Evolutionary conservation across 1,284 basidiomycete genomes (phyloP).

Genomic region (Cutaneotrichosporon cutaneum): DNA sequence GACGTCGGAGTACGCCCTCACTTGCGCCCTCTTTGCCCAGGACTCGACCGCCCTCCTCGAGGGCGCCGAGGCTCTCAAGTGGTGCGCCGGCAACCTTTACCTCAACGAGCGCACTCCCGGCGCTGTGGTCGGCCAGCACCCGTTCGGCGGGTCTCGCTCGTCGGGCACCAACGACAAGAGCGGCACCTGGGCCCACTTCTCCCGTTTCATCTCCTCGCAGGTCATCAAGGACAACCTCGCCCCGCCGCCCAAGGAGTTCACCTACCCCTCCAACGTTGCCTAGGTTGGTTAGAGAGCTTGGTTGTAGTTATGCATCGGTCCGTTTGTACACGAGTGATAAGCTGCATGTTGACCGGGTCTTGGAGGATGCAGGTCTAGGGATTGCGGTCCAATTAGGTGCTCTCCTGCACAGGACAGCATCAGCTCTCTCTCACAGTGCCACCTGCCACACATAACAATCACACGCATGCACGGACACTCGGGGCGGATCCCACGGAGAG

Average conservation of each 20-base stretch:
- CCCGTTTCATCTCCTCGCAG: conserved; percentile 75
- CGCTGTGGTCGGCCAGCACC: conserved; percentile 91
- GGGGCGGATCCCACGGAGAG: no score
- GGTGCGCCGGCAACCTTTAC: conserved; percentile 58
- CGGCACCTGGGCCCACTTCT: conserved; percentile 79
- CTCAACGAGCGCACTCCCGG: conserved; percentile 91
- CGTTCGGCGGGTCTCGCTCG: conserved; percentile 78
- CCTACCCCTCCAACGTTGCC: conserved; percentile 78
- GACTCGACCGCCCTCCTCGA: conserved; percentile 39
- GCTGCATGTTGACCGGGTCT: no score
- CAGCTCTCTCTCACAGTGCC: no score
- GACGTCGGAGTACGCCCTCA: conserved; percentile 77
- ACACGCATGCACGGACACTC: no score
- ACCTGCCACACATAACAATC: no score
- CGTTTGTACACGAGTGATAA: background rate
- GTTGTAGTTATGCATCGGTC: background rate
- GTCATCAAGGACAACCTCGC: conserved; percentile 86
- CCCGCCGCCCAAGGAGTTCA: conserved; percentile 63
- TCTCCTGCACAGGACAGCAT: no score
- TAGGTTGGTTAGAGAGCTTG: conserved; percentile 42
- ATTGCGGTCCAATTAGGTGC: no score
- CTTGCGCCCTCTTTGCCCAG: conserved; percentile 68
- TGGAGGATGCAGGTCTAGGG: no score
- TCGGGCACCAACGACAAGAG: conserved; percentile 95
- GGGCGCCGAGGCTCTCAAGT: conserved; percentile 34